phyloP scores from a whole-genome alignment of 495 filamentous ascomycete genomes.

The Penicillium paxilli region DNA sequence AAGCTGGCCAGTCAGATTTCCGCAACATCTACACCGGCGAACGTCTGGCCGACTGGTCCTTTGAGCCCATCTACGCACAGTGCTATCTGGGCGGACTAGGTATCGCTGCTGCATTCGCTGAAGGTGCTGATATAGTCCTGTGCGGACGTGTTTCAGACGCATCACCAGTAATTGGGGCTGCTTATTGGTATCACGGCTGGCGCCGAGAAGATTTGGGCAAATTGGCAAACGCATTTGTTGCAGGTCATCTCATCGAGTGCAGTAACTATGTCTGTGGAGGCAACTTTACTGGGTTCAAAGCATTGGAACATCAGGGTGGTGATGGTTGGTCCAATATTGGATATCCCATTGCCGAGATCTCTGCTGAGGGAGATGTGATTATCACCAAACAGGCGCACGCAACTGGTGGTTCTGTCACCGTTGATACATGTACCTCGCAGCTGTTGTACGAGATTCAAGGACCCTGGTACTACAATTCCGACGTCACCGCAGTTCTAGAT shows the following conservation, averaged over 20 bases:
- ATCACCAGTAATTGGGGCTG: slow-evolving; percentile 51
- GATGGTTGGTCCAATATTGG: slow-evolving; percentile 50
- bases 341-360: slow-evolving; percentile 61
- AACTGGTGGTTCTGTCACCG: slow-evolving; percentile 39
- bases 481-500: slow-evolving; percentile 54
- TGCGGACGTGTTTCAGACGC: slow-evolving; percentile 58
- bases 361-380: slow-evolving; percentile 43
- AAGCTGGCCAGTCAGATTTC: slow-evolving; percentile 38
- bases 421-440: slow-evolving; percentile 54
- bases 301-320: slow-evolving; percentile 33
- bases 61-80: slow-evolving; percentile 56
- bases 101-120: slow-evolving; percentile 47
- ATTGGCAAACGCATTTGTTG: slow-evolving; percentile 52
- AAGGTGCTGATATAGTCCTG: slow-evolving; percentile 59
- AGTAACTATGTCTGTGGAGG: slow-evolving; percentile 56
- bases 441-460: slow-evolving; percentile 64
- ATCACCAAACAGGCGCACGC: slow-evolving; percentile 43
- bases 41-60: slow-evolving; percentile 46
- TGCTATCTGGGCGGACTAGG: slow-evolving; percentile 54
- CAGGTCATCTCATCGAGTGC: slow-evolving; percentile 59
- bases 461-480: slow-evolving; percentile 55
- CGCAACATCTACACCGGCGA: slow-evolving; percentile 55
- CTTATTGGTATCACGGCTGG: slow-evolving; percentile 51
- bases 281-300: slow-evolving; percentile 59
- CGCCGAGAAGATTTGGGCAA: slow-evolving; percentile 42